Conservation (phyloP, 1,139 yeast species). For the Wickerhamiella infanticola region DNA sequence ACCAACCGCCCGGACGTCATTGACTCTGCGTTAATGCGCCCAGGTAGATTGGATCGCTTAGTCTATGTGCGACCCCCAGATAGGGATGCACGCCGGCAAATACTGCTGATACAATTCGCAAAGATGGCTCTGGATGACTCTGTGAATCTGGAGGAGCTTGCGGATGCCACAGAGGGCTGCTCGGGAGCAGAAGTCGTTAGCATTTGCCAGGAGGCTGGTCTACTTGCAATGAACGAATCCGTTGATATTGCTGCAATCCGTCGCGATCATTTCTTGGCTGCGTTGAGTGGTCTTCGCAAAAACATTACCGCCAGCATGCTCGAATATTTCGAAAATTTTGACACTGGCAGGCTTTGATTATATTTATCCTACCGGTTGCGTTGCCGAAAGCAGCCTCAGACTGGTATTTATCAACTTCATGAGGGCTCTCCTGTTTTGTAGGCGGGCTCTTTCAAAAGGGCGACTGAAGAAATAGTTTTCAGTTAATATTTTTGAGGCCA, state of each 20-base stretch:
- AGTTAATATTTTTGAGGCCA: too few relatives aligned
- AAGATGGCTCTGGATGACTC: slow-evolving; percentile 34
- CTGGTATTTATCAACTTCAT: too few relatives aligned
- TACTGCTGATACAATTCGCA: slow-evolving; percentile 48
- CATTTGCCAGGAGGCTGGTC: slow-evolving; percentile 87
- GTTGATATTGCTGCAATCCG: slow-evolving; percentile 38
- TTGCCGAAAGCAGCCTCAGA: too few relatives aligned
- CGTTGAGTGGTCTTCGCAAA: slow-evolving; percentile 47
- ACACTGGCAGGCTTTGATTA: not conserved
- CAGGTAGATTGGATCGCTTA: slow-evolving; percentile 87
- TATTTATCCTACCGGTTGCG: too few relatives aligned
- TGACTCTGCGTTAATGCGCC: slow-evolving; percentile 81
- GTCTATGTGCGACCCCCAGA: slow-evolving; percentile 91
- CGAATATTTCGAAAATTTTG: slow-evolving; percentile 54
- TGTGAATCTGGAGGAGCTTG: slow-evolving; percentile 38
- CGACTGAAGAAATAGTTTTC: too few relatives aligned
- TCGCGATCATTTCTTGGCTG: slow-evolving; percentile 54
- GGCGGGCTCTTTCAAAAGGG: too few relatives aligned
- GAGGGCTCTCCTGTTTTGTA: too few relatives aligned
- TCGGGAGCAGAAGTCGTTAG: slow-evolving; percentile 94
- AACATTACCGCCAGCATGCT: slow-evolving; percentile 81
- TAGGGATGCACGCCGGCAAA: slow-evolving; percentile 56
- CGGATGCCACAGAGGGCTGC: slow-evolving; percentile 62
- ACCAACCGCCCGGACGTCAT: slow-evolving; percentile 89
- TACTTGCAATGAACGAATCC: slow-evolving; percentile 77